Base-by-base conservation (phyloP, 345 rosid genomes). In the Turritis glabra region DNA sequence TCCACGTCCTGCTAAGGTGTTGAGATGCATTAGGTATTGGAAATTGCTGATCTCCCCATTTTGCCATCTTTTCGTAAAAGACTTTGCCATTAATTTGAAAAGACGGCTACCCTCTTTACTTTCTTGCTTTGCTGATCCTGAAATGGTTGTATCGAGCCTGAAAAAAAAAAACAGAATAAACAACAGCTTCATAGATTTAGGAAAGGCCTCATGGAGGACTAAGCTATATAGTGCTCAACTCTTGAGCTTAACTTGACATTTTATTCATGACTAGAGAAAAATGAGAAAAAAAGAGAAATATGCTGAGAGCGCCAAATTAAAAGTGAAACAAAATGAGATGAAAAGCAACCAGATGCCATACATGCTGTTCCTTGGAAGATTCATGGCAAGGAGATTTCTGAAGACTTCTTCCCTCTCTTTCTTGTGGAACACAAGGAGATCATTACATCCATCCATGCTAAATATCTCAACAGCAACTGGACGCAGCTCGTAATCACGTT, bases 21-120 rank as follows among this genome's bases (percentile, higher is more conserved):
- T 93, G 69, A 93, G 93, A 85, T 93, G 97, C 97, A 93, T 93
- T 65, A 93, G 84, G 82, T 93, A 93, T 71, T 93, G 97, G 75
- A 93, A 93, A 82, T 93, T 93, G 85, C 93, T 93, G 64, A 89
- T 93, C 80, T 93, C 98, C 79, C 98, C 98, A 83, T 85, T 93
- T 77, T 93, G 97, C 98, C 98, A 93, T 75, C 98, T 88, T 80
- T 88, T 93, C 15, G 97, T 86, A 77, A 93, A 93, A 52, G 98
- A 93, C 79, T 89, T 93, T 46, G 98, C 96, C 87, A 82, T 85
- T 59, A 85, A 57, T 83, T 86, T 93, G 72, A 90, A 93, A 38
- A 93, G 86, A 25, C 98, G 93, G 40, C 97, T 83, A 40, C 97
- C 97, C 79, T 93, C 98, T 61, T 75, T 85, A 76, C 82, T 89